Evolutionary conservation across 1,139 yeast species (phyloP).

Genomic region (Pichia sp.): DNA sequence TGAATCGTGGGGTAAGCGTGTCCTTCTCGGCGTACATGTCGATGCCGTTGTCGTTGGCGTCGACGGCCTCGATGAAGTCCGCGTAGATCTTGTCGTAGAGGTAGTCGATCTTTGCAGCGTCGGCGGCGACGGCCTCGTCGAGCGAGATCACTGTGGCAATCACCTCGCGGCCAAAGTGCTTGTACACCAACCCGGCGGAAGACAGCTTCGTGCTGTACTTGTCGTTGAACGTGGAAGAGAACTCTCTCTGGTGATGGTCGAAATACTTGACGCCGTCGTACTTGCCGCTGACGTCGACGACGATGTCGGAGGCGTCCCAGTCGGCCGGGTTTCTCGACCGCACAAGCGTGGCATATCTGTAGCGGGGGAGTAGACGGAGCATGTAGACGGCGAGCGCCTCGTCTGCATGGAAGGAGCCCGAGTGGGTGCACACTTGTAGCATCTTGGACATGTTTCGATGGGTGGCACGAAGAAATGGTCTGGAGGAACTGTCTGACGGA

Average conservation of each 20-base stretch:
- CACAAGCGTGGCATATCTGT: constrained; percentile 57
- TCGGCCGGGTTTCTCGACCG: constrained; percentile 80
- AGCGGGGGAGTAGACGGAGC: constrained; percentile 71
- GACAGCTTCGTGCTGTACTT: constrained; percentile 72
- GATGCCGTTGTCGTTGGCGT: constrained; percentile 95
- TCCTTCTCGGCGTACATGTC: constrained; percentile 53
- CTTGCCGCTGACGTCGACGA: constrained; percentile 93
- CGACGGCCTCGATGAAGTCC: constrained; percentile 85
- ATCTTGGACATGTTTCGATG: neutral
- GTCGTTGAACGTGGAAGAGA: constrained; percentile 57
- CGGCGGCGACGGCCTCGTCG: constrained; percentile 30
- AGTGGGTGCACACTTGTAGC: constrained; percentile 77
- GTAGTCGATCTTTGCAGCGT: constrained; percentile 45
- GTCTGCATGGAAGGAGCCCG: constrained; percentile 96
- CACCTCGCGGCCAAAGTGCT: constrained; percentile 86
- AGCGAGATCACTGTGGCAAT: constrained; percentile 37
- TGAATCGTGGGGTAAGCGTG: constrained; percentile 47
- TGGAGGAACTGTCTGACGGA: too few species aligned
- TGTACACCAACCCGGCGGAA: constrained; percentile 90
- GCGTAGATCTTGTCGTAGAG: constrained; percentile 73
- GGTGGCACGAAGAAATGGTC: neutral
- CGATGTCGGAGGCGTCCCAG: constrained; percentile 86
- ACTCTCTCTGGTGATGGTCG: constrained; percentile 93
- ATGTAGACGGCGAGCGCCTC: constrained; percentile 94
- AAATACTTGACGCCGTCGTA: constrained; percentile 84